phyloP scores from a whole-genome alignment of 2,329 filamentous ascomycete species.

The Arthrobotrys pseudoclavata region DNA sequence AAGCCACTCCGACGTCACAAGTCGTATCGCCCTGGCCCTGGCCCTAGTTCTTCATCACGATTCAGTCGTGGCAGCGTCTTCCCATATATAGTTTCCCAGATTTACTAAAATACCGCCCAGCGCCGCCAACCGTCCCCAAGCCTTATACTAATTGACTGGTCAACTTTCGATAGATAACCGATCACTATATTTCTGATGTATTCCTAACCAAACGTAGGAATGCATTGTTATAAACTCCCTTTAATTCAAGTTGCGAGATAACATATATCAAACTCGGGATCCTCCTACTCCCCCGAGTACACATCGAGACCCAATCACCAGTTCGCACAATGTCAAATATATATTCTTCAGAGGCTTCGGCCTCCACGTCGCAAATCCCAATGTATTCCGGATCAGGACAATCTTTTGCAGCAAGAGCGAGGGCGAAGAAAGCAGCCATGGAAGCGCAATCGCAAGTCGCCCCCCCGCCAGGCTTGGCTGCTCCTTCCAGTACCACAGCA shows the following conservation, averaged over 20 bases:
- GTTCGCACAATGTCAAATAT: constrained; percentile 48
- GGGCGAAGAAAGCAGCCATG: constrained; percentile 46
- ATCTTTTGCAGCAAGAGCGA: constrained; percentile 45
- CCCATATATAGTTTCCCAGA: background rate
- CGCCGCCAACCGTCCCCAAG: background rate
- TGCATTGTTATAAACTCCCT: constrained; percentile 46
- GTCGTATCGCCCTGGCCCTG: constrained; percentile 10
- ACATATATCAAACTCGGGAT: constrained; percentile 30
- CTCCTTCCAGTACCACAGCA: constrained; percentile 15
- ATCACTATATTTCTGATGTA: constrained; percentile 30
- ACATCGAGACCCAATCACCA: constrained; percentile 6
- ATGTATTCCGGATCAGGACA: constrained; percentile 32
- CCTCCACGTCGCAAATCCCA: constrained; percentile 53
- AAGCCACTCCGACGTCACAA: constrained; percentile 51
- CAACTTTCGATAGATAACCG: constrained; percentile 7
- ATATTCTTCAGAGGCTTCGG: constrained; percentile 36
- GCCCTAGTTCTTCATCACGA: constrained; percentile 9
- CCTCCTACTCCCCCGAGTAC: constrained; percentile 12
- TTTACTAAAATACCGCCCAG: background rate
- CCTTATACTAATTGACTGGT: background rate
- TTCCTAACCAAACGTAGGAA: constrained; percentile 57
- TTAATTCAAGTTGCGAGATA: constrained; percentile 58
- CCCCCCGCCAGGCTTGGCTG: constrained; percentile 44
- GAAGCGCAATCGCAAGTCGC: constrained; percentile 38
- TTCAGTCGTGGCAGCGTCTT: constrained; percentile 3